phyloP scores from a whole-genome alignment of 768 basidiomycete species.

The Rhodotorula sphaerocarpa region DNA sequence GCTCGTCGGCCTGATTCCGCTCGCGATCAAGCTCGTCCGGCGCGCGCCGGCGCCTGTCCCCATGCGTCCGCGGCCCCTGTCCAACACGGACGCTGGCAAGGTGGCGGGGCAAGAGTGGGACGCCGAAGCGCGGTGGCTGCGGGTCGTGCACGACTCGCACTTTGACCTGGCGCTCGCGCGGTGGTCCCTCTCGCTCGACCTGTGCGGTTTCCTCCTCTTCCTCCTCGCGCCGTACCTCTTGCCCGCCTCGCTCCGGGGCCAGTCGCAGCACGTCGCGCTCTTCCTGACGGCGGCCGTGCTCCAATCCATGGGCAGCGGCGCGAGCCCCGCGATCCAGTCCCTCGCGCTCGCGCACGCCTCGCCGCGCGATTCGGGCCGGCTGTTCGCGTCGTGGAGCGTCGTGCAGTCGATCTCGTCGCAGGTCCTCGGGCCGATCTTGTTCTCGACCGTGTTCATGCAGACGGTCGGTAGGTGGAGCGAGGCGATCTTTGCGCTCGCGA shows the following conservation, averaged over 20 bases:
- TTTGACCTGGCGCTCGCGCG: conserved; percentile 38
- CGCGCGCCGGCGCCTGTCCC: conserved; percentile 12
- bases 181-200: conserved; percentile 29
- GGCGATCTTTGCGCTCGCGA: conserved; percentile 30
- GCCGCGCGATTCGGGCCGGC: conserved; percentile 33
- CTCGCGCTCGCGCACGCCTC: conserved; percentile 36
- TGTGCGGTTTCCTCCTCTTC: conserved; percentile 27
- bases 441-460: conserved; percentile 18
- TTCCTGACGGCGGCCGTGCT: conserved; percentile 33
- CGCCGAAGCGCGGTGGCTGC: conserved; percentile 28
- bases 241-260: background rate
- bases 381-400: conserved; percentile 34
- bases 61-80: background rate
- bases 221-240: conserved; percentile 17
- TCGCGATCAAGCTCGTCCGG: conserved; percentile 27
- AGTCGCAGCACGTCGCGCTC: background rate
- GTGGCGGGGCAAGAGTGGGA: conserved; percentile 13
- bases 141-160: conserved; percentile 31
- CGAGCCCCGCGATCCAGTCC: conserved; percentile 34
- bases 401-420: conserved; percentile 26
- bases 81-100: background rate
- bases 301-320: conserved; percentile 33
- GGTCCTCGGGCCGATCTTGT: conserved; percentile 36
- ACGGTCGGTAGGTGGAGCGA: conserved; percentile 25
- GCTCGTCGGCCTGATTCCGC: conserved; percentile 36